phyloP scores from a whole-genome alignment of 257 asterid species.

The Echites panduratus region DNA sequence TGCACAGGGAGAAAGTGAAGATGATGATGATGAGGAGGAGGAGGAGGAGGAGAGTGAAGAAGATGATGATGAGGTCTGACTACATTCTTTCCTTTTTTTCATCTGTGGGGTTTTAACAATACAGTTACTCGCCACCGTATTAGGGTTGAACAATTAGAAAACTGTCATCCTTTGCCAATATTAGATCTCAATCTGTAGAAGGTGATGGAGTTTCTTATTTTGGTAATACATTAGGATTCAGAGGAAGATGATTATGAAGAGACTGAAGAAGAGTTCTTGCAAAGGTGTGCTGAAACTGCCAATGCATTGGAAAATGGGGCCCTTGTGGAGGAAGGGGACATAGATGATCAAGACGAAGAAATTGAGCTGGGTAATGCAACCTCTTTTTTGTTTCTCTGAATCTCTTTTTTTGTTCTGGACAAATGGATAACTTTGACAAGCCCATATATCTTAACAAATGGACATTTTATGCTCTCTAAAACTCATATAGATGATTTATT shows the following conservation, averaged over 20 bases:
- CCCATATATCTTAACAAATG: neutral
- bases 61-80: conserved; percentile 21
- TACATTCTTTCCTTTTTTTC: neutral
- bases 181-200: neutral
- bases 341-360: conserved; percentile 32
- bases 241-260: conserved; percentile 39
- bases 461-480: neutral
- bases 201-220: conserved; percentile 5
- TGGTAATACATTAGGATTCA: conserved; percentile 28
- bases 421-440: neutral
- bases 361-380: conserved; percentile 31
- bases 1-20: conserved; percentile 25
- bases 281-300: conserved; percentile 34
- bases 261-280: conserved; percentile 41
- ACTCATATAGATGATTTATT: neutral
- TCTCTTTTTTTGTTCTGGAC: neutral
- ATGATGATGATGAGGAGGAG: conserved; percentile 27
- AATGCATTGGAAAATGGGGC: conserved; percentile 28
- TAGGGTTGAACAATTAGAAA: neutral
- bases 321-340: conserved; percentile 36
- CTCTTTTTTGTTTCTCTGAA: neutral
- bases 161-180: neutral
- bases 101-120: neutral
- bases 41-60: conserved; percentile 19
- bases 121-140: neutral